These are phyloP conservation scores for Apiospora aurea DNA, from an alignment of 2,329 filamentous ascomycete species.

Conservation along the genomic window DNA sequence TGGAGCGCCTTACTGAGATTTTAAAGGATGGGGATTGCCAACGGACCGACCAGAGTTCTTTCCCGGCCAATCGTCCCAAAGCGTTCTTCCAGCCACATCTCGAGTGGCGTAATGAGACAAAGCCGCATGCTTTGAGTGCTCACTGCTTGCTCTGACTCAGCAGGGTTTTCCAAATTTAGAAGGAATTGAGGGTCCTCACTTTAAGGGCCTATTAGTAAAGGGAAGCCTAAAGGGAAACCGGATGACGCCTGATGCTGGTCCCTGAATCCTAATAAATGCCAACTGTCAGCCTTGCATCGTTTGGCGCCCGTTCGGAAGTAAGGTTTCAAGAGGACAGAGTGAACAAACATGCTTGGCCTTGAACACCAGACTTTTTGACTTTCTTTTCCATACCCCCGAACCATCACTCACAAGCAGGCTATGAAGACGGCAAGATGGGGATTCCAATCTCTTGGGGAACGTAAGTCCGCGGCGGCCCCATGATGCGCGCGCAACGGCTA, in stretches of 20 bases:
- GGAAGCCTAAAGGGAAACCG: background rate
- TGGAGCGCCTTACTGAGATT: background rate
- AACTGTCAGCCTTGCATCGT: constrained; percentile 20
- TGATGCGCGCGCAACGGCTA: background rate
- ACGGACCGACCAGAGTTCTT: background rate
- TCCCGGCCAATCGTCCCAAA: background rate
- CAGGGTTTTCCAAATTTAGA: constrained; percentile 7
- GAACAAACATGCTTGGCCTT: constrained; percentile 7
- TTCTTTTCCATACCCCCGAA: background rate
- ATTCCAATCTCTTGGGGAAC: constrained; percentile 28
- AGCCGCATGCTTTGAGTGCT: no score
- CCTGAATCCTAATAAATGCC: constrained; percentile 18
- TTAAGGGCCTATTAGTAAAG: background rate
- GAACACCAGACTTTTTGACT: background rate
- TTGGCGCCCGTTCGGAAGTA: constrained; percentile 11
- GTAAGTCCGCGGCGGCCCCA: constrained; percentile 23
- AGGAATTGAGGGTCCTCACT: background rate
- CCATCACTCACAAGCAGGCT: background rate
- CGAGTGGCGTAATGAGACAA: background rate
- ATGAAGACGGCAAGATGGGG: constrained; percentile 16
- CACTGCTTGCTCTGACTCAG: no score
- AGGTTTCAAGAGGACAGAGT: constrained; percentile 20
- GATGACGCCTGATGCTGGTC: constrained; percentile 15
- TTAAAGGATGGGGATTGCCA: constrained; percentile 7
- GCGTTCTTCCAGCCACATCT: background rate